phyloP scores from a whole-genome alignment of 495 filamentous ascomycete genomes.

The Annulohypoxylon stygium region DNA sequence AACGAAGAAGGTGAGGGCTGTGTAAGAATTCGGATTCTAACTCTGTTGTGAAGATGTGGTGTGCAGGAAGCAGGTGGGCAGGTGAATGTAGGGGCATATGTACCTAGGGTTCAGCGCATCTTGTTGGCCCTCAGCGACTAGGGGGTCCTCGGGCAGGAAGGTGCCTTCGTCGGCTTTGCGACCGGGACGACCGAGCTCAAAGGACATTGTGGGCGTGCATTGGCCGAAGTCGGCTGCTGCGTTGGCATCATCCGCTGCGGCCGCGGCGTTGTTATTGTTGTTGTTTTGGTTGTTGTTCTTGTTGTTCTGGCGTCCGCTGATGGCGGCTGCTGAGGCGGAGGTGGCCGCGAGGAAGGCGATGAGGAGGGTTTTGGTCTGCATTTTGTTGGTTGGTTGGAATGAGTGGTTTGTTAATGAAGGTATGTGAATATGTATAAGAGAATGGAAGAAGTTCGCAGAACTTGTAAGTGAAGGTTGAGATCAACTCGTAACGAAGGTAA shows the following conservation, averaged over 20 bases:
- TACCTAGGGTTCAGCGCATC: conserved; percentile 4
- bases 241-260: not conserved
- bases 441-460: conserved; percentile 19
- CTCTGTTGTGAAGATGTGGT: too few species aligned
- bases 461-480: conserved; percentile 10
- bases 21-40: too few species aligned
- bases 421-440: conserved; percentile 1
- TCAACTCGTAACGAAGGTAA: conserved; percentile 21
- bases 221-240: conserved; percentile 8
- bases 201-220: conserved; percentile 12
- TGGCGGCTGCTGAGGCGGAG: not conserved
- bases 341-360: conserved; percentile 1
- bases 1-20: too few species aligned
- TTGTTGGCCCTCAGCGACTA: conserved; percentile 2
- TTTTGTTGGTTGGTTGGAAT: not conserved
- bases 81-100: too few species aligned
- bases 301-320: conserved; percentile 4
- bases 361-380: conserved; percentile 9
- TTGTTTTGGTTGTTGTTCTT: conserved; percentile 5
- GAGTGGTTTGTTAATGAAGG: not conserved
- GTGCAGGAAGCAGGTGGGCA: too few species aligned
- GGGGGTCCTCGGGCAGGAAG: conserved; percentile 2
- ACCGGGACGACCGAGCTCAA: not conserved
- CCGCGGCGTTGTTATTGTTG: not conserved
- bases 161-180: conserved; percentile 15